A percentile compares a stretch with the other conserved stretches of the same genome.
Conservation (phyloP, 495 filamentous ascomycete genomes). For the Chaetomium cochliodes region DNA sequence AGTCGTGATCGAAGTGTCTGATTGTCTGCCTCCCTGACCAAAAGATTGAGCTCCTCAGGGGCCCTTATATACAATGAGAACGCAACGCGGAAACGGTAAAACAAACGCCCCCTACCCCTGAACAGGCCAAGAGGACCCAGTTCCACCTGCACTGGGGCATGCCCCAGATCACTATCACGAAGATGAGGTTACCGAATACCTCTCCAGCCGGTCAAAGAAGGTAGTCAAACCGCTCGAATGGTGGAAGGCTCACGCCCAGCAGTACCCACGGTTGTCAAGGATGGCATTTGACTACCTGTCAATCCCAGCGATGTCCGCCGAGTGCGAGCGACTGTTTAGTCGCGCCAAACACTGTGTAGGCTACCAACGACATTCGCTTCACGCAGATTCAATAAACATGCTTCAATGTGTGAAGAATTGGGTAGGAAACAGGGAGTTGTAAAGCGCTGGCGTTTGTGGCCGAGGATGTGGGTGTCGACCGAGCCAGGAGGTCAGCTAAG, state of each 20-base stretch:
- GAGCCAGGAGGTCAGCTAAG: background rate
- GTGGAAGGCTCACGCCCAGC: background rate
- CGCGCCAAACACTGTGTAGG: background rate
- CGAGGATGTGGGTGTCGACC: too few species aligned
- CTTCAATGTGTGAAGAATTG: constrained; percentile 4
- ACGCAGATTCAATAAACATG: constrained; percentile 1
- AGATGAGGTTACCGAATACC: too few species aligned
- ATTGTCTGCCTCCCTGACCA: too few species aligned
- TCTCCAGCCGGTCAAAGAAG: too few species aligned
- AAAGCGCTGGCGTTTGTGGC: background rate
- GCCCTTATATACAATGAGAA: too few species aligned
- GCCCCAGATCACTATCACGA: too few species aligned
- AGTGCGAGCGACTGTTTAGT: constrained; percentile 5
- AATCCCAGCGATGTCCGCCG: constrained; percentile 5
- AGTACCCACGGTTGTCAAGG: background rate
- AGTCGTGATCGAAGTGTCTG: too few species aligned
- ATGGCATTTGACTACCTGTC: constrained; percentile 5
- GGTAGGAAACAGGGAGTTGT: background rate
- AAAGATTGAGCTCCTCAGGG: too few species aligned
- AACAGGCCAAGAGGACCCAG: too few species aligned
- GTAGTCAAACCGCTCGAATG: background rate
- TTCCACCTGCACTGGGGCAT: too few species aligned
- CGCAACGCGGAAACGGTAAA: too few species aligned
- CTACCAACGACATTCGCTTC: constrained; percentile 1
- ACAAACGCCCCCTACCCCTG: too few species aligned